Evolutionary conservation across 257 asterid genomes (phyloP).

Genomic region (Voacanga thouarsii): DNA sequence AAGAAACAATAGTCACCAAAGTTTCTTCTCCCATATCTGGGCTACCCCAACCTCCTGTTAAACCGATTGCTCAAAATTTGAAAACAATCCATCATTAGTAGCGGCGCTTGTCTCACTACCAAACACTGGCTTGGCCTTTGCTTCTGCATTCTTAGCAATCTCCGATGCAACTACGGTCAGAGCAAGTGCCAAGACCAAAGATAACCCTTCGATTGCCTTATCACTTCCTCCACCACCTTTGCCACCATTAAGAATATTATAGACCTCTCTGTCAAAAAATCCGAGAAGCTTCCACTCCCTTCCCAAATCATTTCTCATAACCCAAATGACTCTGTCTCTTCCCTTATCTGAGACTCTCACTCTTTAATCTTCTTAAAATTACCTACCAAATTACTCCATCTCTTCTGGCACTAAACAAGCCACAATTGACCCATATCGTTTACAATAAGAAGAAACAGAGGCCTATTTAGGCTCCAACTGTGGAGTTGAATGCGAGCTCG

Average conservation of each 20-base stretch:
- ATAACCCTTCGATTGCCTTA: constrained; percentile 31
- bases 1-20: constrained; percentile 16
- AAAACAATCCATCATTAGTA: constrained; percentile 70
- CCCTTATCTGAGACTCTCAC: constrained; percentile 60
- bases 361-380: constrained; percentile 89
- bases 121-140: constrained; percentile 53
- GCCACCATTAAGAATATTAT: constrained; percentile 70
- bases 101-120: constrained; percentile 78
- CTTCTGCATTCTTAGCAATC: constrained; percentile 11
- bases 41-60: constrained; percentile 44
- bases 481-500: constrained; percentile 58
- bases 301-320: constrained; percentile 89
- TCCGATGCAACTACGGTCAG: constrained; percentile 22
- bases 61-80: constrained; percentile 79
- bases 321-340: constrained; percentile 80
- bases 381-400: constrained; percentile 92
- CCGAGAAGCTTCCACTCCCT: constrained; percentile 87
- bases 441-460: constrained; percentile 78
- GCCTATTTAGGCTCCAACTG: constrained; percentile 99
- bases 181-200: constrained; percentile 46
- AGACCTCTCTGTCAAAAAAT: constrained; percentile 84
- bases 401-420: constrained; percentile 90
- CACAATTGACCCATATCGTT: constrained; percentile 80
- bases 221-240: constrained; percentile 30
- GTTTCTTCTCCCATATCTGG: constrained; percentile 32